These are phyloP conservation scores for Eremothecium cymbalariae DNA, from an alignment of 1,139 yeast species.

Conservation along the genomic window DNA sequence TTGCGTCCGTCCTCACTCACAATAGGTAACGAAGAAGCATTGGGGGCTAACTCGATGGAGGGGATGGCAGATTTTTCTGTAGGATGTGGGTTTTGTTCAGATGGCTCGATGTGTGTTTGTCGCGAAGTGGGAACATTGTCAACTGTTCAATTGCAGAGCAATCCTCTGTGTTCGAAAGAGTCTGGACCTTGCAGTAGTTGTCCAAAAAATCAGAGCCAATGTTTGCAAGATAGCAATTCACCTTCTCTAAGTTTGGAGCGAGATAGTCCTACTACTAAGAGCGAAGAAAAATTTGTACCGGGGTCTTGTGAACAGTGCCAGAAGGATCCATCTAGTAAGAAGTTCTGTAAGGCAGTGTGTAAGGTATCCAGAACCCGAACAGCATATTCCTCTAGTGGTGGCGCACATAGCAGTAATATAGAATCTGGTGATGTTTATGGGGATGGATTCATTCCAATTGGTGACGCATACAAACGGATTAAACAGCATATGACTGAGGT, in stretches of 20 bases:
- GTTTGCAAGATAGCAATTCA: too few relatives aligned
- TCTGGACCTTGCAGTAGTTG: too few relatives aligned
- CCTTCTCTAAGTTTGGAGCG: too few relatives aligned
- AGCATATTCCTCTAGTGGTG: constrained; percentile 1
- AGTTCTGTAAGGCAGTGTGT: constrained; percentile 12
- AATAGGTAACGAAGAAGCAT: too few relatives aligned
- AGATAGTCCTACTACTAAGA: constrained; percentile 14
- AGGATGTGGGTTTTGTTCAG: constrained; percentile 89
- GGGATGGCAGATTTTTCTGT: too few relatives aligned
- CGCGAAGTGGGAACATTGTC: constrained; percentile 60
- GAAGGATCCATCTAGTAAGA: constrained; percentile 7
- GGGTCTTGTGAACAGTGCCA: constrained; percentile 76
- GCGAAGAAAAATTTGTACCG: constrained; percentile 79
- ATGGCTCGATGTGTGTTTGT: constrained; percentile 87
- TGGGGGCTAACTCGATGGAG: too few relatives aligned
- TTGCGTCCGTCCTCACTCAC: too few relatives aligned
- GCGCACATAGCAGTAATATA: constrained; percentile 4
- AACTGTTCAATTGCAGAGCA: too few relatives aligned
- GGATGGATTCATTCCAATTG: constrained; percentile 12
- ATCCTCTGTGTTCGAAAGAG: too few relatives aligned
- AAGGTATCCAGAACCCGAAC: constrained; percentile 3
- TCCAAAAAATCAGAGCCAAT: too few relatives aligned
- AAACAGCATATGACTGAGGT: constrained; percentile 13
- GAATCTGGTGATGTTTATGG: too few relatives aligned
- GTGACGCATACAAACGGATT: constrained; percentile 15